A percentile compares a stretch with the other conserved stretches of the same genome.
Evolutionary conservation across 163 green algal genomes (phyloP).

Genomic region (Volvox carteri): DNA sequence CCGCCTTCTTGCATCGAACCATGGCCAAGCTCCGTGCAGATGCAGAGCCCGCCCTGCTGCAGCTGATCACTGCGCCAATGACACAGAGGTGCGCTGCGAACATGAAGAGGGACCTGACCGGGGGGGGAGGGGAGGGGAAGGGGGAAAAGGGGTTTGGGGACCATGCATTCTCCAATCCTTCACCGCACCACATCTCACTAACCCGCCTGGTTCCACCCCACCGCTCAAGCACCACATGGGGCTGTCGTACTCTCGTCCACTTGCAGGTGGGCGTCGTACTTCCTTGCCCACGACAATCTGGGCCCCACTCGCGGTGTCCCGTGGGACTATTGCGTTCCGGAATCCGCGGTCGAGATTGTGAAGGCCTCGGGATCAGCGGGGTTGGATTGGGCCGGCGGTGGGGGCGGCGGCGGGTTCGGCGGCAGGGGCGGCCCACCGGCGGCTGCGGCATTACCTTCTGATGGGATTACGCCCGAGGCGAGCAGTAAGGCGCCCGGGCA

Average conservation of each 20-base stretch:
- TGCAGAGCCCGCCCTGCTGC: conserved; percentile 29
- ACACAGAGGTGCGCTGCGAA: conserved; percentile 62
- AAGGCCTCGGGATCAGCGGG: background rate
- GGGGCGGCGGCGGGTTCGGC: background rate
- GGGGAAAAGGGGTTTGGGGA: background rate
- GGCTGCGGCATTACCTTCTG: background rate
- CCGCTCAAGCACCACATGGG: too few relatives aligned
- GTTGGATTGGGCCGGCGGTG: background rate
- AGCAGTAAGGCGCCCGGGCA: background rate
- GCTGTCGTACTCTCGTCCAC: conserved; percentile 2
- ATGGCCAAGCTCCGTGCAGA: conserved; percentile 64
- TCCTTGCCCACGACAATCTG: conserved; percentile 59
- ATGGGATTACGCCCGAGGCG: background rate
- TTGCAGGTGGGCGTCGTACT: conserved; percentile 72
- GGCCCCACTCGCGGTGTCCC: conserved; percentile 68
- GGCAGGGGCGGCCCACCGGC: background rate
- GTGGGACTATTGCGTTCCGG: conserved; percentile 64
- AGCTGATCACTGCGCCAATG: conserved; percentile 66
- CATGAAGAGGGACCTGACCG: background rate
- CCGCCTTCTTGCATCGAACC: conserved; percentile 71
- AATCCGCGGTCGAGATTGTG: conserved; percentile 1
- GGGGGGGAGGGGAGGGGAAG: background rate
- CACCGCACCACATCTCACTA: too few relatives aligned
- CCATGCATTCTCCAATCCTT: too few relatives aligned
- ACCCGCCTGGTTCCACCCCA: too few relatives aligned